Percentiles rank a stretch among this genome's conserved stretches.
phyloP scores from a whole-genome alignment of 2,329 filamentous ascomycete species.

The Botryosphaeria dothidea region DNA sequence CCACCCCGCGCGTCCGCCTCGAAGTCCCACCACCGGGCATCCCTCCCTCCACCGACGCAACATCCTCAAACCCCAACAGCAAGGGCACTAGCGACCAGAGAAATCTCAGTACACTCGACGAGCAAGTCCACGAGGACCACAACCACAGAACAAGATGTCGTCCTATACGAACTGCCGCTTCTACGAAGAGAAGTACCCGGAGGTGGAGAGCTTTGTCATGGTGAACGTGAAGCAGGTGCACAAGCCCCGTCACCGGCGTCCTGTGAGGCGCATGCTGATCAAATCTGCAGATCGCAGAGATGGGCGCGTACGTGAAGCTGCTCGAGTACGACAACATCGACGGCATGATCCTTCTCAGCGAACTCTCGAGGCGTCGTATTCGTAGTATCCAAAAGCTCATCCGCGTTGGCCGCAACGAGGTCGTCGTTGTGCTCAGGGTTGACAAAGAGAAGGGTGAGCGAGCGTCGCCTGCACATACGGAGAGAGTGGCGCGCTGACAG shows the following conservation, averaged over 20 bases:
- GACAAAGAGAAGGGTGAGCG: conserved; percentile 91
- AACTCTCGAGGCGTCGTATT: conserved; percentile 97
- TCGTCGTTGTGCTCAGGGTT: conserved; percentile 96
- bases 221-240: conserved; percentile 95
- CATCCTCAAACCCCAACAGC: no score
- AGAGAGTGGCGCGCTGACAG: background rate
- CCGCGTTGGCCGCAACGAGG: conserved; percentile 94
- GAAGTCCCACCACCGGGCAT: background rate
- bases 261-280: background rate
- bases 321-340: conserved; percentile 99
- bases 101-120: background rate
- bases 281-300: conserved; percentile 80
- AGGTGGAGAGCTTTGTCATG: conserved; percentile 99
- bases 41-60: background rate
- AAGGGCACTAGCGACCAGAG: background rate
- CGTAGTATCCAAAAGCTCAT: conserved; percentile 99
- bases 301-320: conserved; percentile 99
- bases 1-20: background rate
- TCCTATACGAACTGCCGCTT: conserved; percentile 88
- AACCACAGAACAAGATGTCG: conserved; percentile 66
- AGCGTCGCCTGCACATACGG: background rate
- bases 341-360: conserved; percentile 98
- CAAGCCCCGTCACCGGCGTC: conserved; percentile 11
- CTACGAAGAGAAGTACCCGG: conserved; percentile 96
- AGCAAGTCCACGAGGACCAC: background rate